Conservation (phyloP, 495 filamentous ascomycete species). For the Penicillium riverlandense region DNA sequence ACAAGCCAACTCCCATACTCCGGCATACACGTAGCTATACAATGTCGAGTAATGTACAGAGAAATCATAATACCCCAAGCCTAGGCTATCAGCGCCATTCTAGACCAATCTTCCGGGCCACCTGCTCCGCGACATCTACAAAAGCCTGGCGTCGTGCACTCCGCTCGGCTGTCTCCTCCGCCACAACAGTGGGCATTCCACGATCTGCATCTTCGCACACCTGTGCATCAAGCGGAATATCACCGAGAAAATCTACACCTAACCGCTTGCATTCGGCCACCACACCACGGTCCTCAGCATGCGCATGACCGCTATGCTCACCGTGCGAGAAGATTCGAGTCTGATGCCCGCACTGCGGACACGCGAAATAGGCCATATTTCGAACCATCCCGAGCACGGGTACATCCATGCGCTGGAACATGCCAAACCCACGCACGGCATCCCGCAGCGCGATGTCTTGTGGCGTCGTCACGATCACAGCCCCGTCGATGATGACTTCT, state of each 20-base stretch:
- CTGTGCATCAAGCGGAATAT: conserved; percentile 79
- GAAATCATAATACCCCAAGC: too few relatives aligned
- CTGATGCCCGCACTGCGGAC: conserved; percentile 64
- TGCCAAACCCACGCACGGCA: conserved; percentile 79
- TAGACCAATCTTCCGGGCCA: conserved; percentile 46
- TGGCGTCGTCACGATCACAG: conserved; percentile 88
- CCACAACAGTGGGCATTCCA: conserved; percentile 85
- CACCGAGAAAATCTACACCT: conserved; percentile 70
- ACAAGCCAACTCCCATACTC: too few relatives aligned
- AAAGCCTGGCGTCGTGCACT: conserved; percentile 67
- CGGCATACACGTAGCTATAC: too few relatives aligned
- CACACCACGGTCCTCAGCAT: conserved; percentile 42
- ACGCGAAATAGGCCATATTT: conserved; percentile 88
- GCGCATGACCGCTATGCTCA: conserved; percentile 20
- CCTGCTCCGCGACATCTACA: conserved; percentile 55
- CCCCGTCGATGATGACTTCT: conserved; percentile 77
- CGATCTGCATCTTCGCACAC: conserved; percentile 87
- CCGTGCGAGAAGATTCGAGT: conserved; percentile 70
- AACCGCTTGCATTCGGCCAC: conserved; percentile 53
- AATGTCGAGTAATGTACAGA: too few relatives aligned
- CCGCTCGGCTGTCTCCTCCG: conserved; percentile 70
- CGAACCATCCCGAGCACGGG: conserved; percentile 87
- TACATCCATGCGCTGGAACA: conserved; percentile 78
- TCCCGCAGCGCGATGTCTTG: conserved; percentile 87
- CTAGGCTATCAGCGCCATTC: conserved; percentile 16